These are phyloP conservation scores for Fraxinus nigra DNA, from an alignment of 305 asterid genomes.

Conservation along the genomic window DNA sequence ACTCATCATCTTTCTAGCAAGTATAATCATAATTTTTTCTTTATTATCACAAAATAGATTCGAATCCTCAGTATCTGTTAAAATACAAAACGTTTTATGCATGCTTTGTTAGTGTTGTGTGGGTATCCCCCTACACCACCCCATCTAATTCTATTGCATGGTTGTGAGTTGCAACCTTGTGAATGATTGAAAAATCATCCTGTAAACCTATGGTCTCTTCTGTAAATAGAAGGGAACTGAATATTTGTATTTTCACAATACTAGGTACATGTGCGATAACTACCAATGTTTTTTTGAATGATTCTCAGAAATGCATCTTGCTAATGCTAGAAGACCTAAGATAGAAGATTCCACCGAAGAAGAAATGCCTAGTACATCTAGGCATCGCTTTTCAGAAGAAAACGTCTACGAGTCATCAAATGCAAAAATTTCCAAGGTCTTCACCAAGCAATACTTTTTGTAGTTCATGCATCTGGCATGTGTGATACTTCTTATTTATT, in stretches of 20 bases:
- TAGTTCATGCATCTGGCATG: conserved; percentile 8
- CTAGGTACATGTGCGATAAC: conserved; percentile 7
- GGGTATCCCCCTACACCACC: not conserved
- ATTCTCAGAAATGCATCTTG: conserved; percentile 74
- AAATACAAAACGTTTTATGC: not conserved
- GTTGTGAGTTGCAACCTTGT: conserved; percentile 10
- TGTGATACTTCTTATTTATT: conserved; percentile 5
- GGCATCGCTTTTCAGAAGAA: conserved; percentile 54
- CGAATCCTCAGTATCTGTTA: conserved; percentile 7
- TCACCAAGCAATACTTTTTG: conserved; percentile 19
- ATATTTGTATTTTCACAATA: not conserved
- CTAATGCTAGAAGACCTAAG: conserved; percentile 71
- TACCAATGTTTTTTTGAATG: conserved; percentile 26
- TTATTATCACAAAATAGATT: conserved; percentile 8
- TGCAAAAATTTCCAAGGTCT: conserved; percentile 52
- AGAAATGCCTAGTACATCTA: conserved; percentile 80
- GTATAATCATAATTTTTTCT: conserved; percentile 17
- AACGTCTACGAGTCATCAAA: conserved; percentile 46
- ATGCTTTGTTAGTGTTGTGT: conserved; percentile 7
- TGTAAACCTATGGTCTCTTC: conserved; percentile 16
- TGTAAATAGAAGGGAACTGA: conserved; percentile 5
- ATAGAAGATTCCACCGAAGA: conserved; percentile 63
- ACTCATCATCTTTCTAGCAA: conserved; percentile 19
- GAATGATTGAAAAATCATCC: conserved; percentile 15
- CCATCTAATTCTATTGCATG: not conserved